phyloP scores from a whole-genome alignment of 2,329 filamentous ascomycete genomes.

The Graphiopsis chlorocephala region DNA sequence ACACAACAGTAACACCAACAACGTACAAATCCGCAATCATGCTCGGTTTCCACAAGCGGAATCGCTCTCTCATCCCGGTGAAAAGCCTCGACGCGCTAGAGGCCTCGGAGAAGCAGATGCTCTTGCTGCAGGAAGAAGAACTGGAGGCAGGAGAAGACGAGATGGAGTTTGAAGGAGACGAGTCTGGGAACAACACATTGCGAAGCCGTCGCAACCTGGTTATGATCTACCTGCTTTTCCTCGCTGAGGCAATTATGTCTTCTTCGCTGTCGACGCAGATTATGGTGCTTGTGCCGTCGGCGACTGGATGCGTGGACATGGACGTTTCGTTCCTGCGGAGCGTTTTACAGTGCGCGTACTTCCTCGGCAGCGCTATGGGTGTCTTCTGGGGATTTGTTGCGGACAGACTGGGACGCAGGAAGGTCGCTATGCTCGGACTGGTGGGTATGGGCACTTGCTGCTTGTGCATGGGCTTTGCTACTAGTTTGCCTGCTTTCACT shows the following conservation, averaged over 20 bases:
- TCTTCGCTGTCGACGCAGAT: constrained; percentile 49
- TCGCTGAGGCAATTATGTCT: constrained; percentile 52
- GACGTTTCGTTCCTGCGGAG: constrained; percentile 47
- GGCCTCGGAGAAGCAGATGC: constrained; percentile 33
- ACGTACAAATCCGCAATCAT: constrained; percentile 29
- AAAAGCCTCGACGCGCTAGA: constrained; percentile 43
- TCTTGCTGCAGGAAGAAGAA: constrained; percentile 14
- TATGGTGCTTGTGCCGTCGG: constrained; percentile 45
- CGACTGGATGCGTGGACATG: constrained; percentile 44
- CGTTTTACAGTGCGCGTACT: constrained; percentile 49
- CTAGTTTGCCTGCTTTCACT: constrained; percentile 41
- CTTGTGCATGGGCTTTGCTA: constrained; percentile 47
- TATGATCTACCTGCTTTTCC: constrained; percentile 46
- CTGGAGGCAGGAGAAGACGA: constrained; percentile 23
- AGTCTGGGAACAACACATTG: constrained; percentile 22
- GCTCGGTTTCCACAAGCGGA: constrained; percentile 44
- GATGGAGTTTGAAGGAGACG: constrained; percentile 26
- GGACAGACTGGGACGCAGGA: constrained; percentile 43
- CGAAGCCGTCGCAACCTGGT: constrained; percentile 32
- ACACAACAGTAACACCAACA: neutral
- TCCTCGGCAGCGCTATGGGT: constrained; percentile 45
- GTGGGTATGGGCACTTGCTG: constrained; percentile 46
- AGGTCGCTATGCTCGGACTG: constrained; percentile 45
- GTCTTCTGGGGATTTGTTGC: constrained; percentile 46
- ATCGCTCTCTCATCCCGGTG: constrained; percentile 43